These are phyloP conservation scores for Fusarium luffae DNA, from an alignment of 2,329 filamentous ascomycete species.

Conservation along the genomic window DNA sequence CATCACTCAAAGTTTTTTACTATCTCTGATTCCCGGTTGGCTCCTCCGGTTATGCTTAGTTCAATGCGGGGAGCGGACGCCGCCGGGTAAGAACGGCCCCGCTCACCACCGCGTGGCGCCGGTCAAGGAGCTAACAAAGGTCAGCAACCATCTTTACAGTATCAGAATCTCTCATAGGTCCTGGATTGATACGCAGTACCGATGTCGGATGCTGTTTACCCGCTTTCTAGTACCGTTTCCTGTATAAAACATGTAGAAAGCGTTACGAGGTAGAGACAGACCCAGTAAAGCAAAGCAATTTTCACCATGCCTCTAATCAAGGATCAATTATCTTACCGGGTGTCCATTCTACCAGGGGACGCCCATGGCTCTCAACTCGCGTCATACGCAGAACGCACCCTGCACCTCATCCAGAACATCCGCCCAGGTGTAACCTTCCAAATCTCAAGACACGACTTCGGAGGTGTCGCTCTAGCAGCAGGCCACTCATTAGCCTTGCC, in stretches of 20 bases:
- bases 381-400: neutral
- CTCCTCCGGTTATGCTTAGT: neutral
- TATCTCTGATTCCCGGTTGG: neutral
- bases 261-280: neutral
- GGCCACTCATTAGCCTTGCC: neutral
- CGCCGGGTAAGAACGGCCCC: conserved; percentile 20
- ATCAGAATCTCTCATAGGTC: neutral
- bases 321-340: neutral
- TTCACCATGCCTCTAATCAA: conserved; percentile 13
- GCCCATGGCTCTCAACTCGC: conserved; percentile 16
- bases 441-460: conserved; percentile 7
- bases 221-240: neutral
- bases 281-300: neutral
- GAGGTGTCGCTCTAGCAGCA: conserved; percentile 4
- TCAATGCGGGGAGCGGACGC: neutral
- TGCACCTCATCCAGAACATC: conserved; percentile 14
- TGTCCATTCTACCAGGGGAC: conserved; percentile 25
- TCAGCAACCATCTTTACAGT: neutral
- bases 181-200: neutral
- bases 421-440: conserved; percentile 17
- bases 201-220: conserved; percentile 7
- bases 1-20: neutral
- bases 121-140: neutral
- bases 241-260: neutral
- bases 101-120: neutral